Base-by-base conservation (phyloP, 345 rosid genomes). In the Lepidium sativum region DNA sequence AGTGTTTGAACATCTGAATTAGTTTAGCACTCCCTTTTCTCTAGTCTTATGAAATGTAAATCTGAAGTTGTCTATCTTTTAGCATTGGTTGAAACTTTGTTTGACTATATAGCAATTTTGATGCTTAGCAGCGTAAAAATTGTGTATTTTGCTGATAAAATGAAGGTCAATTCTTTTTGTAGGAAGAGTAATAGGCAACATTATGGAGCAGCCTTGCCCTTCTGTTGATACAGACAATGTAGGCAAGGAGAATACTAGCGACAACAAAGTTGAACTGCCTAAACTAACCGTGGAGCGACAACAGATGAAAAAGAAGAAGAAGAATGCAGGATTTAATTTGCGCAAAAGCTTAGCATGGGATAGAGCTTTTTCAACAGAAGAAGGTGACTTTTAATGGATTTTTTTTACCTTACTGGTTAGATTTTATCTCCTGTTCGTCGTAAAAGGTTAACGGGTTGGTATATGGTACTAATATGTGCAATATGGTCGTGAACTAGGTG, bases 311-410 rank as follows among this genome's bases (percentile, higher is more conserved):
- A 84, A 86, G 85, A 94, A 90, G 80, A 92, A 90, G 45, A 85
- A 78, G 78, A 82, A 77, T 13, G 87, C 85, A 40, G 91, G 89
- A 4, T 87, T 60, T 68, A 89, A 90, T 77, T 71, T 94, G 77
- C 80, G 96, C 35, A 90, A 90, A 68, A 94, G 99, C 79, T 78
- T 94, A 70, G 99, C 99, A 0, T 90, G 97, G 99, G 76, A 94
- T 44, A 77, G 77, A 47, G 97, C 97, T 53, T 90, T 92, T 67
- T 83, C 84, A 49, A 90, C 96, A 4, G 99, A 89, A 69, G 97
- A 84, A 86, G 99, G 99, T 92, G 32, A 48, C 10, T 33, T 32
- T 6, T 6, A 40, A 23, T 5, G 8, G 43, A 58, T 10, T 59
- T 27, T 1, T 43, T 52, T 38, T 33, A 38, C 35, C 37, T 35